phyloP scores from a whole-genome alignment of 1,284 basidiomycete genomes.

The Naganishia cerealis region DNA sequence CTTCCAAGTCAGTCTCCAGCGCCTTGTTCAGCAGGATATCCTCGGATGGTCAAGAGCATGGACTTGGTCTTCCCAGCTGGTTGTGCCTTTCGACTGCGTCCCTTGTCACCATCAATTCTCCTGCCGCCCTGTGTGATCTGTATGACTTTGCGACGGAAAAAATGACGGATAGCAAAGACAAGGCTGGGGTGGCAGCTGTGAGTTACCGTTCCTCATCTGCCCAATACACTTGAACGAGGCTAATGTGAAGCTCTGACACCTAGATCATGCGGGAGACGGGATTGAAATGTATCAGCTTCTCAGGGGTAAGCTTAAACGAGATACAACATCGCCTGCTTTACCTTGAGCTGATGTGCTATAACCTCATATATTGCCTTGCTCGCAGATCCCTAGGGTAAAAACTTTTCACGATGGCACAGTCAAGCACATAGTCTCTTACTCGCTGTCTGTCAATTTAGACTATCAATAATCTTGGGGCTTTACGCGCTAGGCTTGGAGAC shows the following conservation, averaged over 20 bases:
- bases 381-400: too few species aligned
- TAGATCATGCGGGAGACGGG: slow-evolving; percentile 83
- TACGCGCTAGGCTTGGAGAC: slow-evolving; percentile 56
- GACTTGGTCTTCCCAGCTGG: slow-evolving; percentile 39
- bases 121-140: slow-evolving; percentile 44
- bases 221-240: neutral
- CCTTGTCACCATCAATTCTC: slow-evolving; percentile 49
- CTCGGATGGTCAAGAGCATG: slow-evolving; percentile 33
- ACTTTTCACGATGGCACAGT: too few species aligned
- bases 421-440: too few species aligned
- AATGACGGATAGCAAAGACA: slow-evolving; percentile 14
- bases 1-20: slow-evolving; percentile 31
- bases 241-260: neutral
- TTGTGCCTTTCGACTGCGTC: slow-evolving; percentile 44
- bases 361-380: too few species aligned
- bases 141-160: slow-evolving; percentile 42
- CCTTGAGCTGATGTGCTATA: too few species aligned
- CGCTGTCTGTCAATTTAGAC: too few species aligned
- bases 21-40: slow-evolving; percentile 43
- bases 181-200: slow-evolving; percentile 39
- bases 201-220: neutral
- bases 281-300: slow-evolving; percentile 88
- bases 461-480: too few species aligned
- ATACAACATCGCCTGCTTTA: too few species aligned
- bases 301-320: slow-evolving; percentile 43